Base-by-base conservation (phyloP, 2,329 filamentous ascomycete species). In the Nothopassalora personata region DNA sequence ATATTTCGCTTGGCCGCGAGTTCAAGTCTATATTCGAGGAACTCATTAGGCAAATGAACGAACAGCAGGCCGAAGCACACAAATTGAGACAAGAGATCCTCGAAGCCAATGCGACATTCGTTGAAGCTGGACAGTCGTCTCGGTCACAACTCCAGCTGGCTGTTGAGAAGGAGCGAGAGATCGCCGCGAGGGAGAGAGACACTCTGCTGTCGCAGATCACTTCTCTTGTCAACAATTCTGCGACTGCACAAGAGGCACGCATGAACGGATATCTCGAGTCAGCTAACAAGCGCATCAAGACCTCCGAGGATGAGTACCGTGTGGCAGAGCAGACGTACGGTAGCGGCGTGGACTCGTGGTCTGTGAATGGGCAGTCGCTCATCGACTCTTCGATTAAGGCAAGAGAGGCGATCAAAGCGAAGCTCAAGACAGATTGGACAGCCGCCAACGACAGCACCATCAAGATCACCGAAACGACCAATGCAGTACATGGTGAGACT, bases 401-500 rank as follows among this genome's bases (percentile, higher is more conserved):
- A 13, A 82, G 89, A 56, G 91, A 96, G 60, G 82, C 80, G 28
- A 77, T 97, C 67, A 95, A 94, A 79, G 83, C 79, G 4, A 91
- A 86, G 76, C 83, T 97, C 72, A 88, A 94, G 75, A 85, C 89
- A 57, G 92, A 97, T 72, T 96, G 92, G 88, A 85, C 84, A 61
- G 85, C 78, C 31, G 90, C 93, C 39, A 89, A 90, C 67, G 82
- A 88, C 58, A 87, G 90, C 69, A 95, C 91, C 67, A 85, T 81
- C n/a, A 86, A 88, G 5, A 93, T 99, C 67, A 90, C 93, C 66
- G 82, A 83, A 7, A 89, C 89, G 0, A 92, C 93, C 0, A 88
- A 89, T 67, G 90, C 90, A 2, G 91, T 97, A 1, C 92, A 99
- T 66, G 88, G 89, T 34, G 89, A 96, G 75, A 97, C 93, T 0